Base-by-base conservation (phyloP, 2,329 filamentous ascomycete genomes). In the Colletotrichum lini region DNA sequence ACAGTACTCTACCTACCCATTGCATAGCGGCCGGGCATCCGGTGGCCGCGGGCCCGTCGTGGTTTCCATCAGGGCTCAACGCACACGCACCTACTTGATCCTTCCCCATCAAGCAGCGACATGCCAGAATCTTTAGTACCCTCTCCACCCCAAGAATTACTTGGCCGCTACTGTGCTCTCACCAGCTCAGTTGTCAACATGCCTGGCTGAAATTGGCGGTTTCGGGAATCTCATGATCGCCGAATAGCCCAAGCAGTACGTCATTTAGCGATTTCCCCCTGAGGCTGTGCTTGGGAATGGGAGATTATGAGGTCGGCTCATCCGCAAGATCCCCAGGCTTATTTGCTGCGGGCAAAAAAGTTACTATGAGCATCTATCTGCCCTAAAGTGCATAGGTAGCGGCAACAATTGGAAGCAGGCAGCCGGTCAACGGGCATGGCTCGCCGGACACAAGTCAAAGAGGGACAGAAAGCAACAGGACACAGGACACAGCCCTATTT, bases 21-120 rank as follows among this genome's bases (percentile, higher is more conserved):
- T 9, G 13, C 21, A 44, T 35, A 4, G 16, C 49, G 49, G 60
- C 60, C 49, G 35, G 61, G 38, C 61, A 56, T 26, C 61, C 61
- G 50, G 49, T 53, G 49, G 16, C 60, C 49, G 38, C 59, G 45
- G 45, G 45, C 59, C 45, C 10, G n/a, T 61, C n/a, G 47, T 49
- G 58, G 30, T 61, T 61, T 49, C 30, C 58, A 21, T 18, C 23
- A 47, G 10, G 16, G 30, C 30, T 45, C 4, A 49, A 5, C 44
- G 44, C 42, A 38, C 42, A 57, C 16, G 38, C 62, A 40, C 49
- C 42, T 38, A 26, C 56, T 38, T 61, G 56, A 50, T 38, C 64
- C 56, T 67, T 54, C 68, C 68, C 62, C 68, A 62, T 62, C 15
- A 58, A 62, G 68, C 49, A 62, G 57, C 44, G 50, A 50, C 68